phyloP scores from a whole-genome alignment of 2,329 filamentous ascomycete genomes.

The Colletotrichum brevisporum region DNA sequence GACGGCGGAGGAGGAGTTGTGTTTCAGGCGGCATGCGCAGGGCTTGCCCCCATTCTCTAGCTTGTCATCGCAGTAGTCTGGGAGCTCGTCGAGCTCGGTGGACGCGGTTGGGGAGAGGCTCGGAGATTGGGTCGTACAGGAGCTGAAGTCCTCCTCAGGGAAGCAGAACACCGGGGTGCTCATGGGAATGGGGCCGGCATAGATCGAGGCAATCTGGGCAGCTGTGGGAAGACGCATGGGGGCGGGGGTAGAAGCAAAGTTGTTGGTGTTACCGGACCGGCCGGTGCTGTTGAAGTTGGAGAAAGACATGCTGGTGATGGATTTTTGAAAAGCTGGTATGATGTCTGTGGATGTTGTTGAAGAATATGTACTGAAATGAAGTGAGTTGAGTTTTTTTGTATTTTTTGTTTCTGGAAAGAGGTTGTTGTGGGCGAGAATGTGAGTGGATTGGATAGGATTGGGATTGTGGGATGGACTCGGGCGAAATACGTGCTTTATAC shows the following conservation, averaged over 20 bases:
- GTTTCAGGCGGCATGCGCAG: no score
- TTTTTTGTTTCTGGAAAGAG: no score
- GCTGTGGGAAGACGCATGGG: not conserved
- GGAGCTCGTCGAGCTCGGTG: not conserved
- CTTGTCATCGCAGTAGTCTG: conserved; percentile 15
- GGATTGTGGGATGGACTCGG: not conserved
- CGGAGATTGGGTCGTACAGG: no score
- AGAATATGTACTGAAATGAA: not conserved
- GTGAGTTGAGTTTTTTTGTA: not conserved
- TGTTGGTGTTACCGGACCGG: not conserved
- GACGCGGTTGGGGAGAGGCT: no score
- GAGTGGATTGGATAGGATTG: conserved; percentile 4
- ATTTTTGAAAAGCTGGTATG: no score
- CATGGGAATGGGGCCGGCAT: not conserved
- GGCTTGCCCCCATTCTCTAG: no score
- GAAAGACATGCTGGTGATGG: not conserved
- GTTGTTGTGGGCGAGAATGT: not conserved
- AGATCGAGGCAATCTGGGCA: not conserved
- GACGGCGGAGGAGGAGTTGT: conserved; percentile 1
- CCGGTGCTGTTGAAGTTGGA: not conserved
- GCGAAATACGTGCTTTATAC: not conserved
- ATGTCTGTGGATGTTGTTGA: not conserved
- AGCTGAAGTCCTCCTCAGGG: not conserved
- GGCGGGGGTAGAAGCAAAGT: not conserved
- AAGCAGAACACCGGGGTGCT: not conserved